phyloP scores from a whole-genome alignment of 1,284 basidiomycete genomes.

The Violaceomyces palustris region DNA sequence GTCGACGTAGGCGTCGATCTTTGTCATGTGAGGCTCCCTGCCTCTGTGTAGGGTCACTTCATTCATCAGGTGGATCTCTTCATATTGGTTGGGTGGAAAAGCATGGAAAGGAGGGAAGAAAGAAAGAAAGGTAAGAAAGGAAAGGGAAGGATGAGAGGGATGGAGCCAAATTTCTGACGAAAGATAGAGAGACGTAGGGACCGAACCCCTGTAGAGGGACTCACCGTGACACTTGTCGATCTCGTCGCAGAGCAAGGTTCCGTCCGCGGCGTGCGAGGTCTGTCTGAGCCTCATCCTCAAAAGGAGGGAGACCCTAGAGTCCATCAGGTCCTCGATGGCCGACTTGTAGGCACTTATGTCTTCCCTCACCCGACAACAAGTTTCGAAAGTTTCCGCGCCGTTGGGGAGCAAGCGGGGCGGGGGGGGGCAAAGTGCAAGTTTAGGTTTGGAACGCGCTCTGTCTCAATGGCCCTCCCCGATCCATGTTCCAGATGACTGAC shows the following conservation, averaged over 20 bases:
- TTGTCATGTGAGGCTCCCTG: constrained; percentile 82
- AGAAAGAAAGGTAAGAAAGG: background rate
- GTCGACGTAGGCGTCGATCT: constrained; percentile 91
- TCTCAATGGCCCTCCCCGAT: background rate
- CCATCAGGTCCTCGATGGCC: constrained; percentile 35
- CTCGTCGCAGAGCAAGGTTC: constrained; percentile 6
- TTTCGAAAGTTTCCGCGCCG: background rate
- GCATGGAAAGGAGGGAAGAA: background rate
- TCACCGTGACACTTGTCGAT: constrained; percentile 1
- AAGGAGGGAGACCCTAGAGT: constrained; percentile 32
- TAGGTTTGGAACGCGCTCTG: no score
- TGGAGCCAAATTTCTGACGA: no score
- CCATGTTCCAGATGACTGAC: constrained; percentile 62
- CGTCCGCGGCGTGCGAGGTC: constrained; percentile 24
- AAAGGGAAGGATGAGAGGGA: no score
- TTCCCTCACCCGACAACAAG: constrained; percentile 9
- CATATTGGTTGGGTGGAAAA: constrained; percentile 7
- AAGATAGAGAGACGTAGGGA: no score
- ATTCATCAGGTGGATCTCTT: constrained; percentile 95
- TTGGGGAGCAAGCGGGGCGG: no score
- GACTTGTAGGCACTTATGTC: constrained; percentile 36
- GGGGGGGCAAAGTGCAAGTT: no score
- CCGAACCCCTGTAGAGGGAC: constrained; percentile 1
- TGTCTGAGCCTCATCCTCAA: constrained; percentile 42
- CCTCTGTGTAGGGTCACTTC: constrained; percentile 90